Conservation (phyloP, 805 yeast genomes). For the Jamesozyma jinghongensis region DNA sequence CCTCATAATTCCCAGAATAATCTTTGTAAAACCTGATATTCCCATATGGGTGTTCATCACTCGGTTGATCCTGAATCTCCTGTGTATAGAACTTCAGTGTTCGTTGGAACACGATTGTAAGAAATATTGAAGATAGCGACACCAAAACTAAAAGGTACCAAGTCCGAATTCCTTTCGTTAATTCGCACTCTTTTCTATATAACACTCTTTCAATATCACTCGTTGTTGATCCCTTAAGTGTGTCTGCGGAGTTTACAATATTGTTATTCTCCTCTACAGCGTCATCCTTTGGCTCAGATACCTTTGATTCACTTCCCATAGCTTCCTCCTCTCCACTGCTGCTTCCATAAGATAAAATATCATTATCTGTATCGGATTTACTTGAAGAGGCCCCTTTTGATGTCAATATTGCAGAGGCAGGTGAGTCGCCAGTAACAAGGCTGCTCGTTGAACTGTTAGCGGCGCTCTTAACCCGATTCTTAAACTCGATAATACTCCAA, state of each 20-base stretch:
- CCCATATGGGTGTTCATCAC: neutral
- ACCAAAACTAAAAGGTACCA: neutral
- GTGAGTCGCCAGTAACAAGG: neutral
- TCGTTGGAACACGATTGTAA: neutral
- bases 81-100: neutral
- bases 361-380: slow-evolving; percentile 9
- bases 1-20: slow-evolving; percentile 3
- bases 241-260: neutral
- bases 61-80: neutral
- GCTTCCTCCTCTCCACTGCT: slow-evolving; percentile 9
- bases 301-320: neutral
- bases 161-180: neutral
- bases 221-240: neutral
- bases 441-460: neutral
- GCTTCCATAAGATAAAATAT: slow-evolving; percentile 17
- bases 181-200: neutral
- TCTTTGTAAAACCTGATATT: slow-evolving; percentile 4
- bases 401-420: neutral
- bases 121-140: neutral
- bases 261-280: slow-evolving; percentile 2
- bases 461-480: neutral
- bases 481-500: slow-evolving; percentile 2
- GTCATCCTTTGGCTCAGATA: neutral
- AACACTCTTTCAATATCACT: neutral
- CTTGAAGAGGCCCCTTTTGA: neutral